Evolutionary conservation across 108 stramenopile species (phyloP).

Genomic region (Cyclostephanos tholiformis): DNA sequence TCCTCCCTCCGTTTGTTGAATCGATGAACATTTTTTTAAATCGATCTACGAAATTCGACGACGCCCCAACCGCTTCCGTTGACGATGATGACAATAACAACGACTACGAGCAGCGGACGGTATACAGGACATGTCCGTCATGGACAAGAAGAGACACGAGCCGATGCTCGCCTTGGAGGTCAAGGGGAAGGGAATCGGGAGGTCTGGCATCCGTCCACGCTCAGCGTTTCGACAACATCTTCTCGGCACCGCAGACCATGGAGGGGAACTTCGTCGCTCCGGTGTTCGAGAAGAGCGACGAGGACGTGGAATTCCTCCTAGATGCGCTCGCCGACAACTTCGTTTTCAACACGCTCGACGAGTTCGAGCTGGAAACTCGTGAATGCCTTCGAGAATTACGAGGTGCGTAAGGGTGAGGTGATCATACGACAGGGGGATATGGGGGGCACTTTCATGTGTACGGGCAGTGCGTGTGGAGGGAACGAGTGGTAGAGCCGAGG

Average conservation of each 20-base stretch:
- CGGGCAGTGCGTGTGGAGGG: constrained; percentile 74
- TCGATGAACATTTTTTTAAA: too few species aligned
- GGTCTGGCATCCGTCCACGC: constrained; percentile 30
- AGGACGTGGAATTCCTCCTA: constrained; percentile 56
- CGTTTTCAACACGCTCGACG: constrained; percentile 68
- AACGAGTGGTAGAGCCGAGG: constrained; percentile 61
- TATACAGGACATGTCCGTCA: constrained; percentile 27
- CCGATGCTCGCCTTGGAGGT: constrained; percentile 22
- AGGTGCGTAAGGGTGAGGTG: constrained; percentile 46
- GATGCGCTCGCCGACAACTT: constrained; percentile 70
- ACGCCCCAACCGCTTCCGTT: too few species aligned
- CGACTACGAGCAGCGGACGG: constrained; percentile 1
- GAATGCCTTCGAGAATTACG: constrained; percentile 67
- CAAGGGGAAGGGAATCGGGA: constrained; percentile 15
- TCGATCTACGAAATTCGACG: too few species aligned
- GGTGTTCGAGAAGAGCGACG: constrained; percentile 58
- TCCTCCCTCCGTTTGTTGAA: too few species aligned
- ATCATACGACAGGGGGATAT: constrained; percentile 93
- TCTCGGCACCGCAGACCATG: constrained; percentile 31
- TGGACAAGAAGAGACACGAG: constrained; percentile 32
- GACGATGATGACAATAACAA: too few species aligned
- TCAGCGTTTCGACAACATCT: constrained; percentile 39
- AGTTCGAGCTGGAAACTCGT: constrained; percentile 50
- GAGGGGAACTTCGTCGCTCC: constrained; percentile 16
- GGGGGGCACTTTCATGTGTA: constrained; percentile 91